Conservation (phyloP, 345 rosid genomes). For the Arabidopsis thaliana region DNA sequence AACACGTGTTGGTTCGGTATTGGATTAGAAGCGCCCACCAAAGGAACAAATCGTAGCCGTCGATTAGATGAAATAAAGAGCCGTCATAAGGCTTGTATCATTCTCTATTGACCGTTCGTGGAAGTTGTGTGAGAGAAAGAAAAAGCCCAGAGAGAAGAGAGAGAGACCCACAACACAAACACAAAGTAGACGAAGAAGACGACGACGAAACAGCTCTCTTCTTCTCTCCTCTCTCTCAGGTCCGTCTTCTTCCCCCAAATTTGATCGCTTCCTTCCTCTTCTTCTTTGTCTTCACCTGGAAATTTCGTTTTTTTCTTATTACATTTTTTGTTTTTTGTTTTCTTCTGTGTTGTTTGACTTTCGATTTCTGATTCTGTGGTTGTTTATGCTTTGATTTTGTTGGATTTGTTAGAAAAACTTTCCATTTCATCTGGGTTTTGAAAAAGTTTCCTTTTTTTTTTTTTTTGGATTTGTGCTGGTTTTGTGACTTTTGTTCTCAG, state of each 20-base stretch:
- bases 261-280: constrained; percentile 38
- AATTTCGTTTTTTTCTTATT: neutral
- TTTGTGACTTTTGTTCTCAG: constrained; percentile 15
- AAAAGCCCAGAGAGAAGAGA: constrained; percentile 43
- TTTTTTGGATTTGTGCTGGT: neutral
- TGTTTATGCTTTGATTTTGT: constrained; percentile 13
- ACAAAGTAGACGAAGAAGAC: constrained; percentile 1
- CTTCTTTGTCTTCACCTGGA: constrained; percentile 9
- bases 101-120: constrained; percentile 50
- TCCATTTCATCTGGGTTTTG: constrained; percentile 13
- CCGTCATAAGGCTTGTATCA: constrained; percentile 41
- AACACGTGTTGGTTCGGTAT: neutral
- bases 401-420: neutral
- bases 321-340: neutral
- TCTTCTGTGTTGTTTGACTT: constrained; percentile 29
- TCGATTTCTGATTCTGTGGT: constrained; percentile 24
- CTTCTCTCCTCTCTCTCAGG: constrained; percentile 32
- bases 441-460: neutral
- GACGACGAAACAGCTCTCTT: constrained; percentile 29
- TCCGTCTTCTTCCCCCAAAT: constrained; percentile 26
- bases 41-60: constrained; percentile 45
- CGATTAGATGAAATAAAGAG: constrained; percentile 36
- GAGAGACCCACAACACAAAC: constrained; percentile 37
- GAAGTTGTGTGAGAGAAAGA: constrained; percentile 49
- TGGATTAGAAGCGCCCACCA: constrained; percentile 47